Evolutionary conservation across 2,329 filamentous ascomycete species (phyloP).

Genomic region (Diplodia intermedia): DNA sequence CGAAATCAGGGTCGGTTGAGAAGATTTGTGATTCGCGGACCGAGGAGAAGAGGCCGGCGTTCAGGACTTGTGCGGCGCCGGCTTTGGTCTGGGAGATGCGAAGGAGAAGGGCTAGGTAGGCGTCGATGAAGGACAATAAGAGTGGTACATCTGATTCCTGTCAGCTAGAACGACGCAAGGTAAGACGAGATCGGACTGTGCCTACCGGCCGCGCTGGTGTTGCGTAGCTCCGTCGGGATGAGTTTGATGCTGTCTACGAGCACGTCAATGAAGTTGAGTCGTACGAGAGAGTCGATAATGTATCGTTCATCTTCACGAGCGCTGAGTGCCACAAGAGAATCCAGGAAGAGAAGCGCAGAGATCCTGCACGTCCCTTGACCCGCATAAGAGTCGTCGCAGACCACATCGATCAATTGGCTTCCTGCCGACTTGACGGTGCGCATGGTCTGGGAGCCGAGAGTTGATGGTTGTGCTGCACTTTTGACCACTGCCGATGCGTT

Average conservation of each 20-base stretch:
- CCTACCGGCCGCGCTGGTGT: constrained; percentile 43
- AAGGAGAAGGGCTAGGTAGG: constrained; percentile 81
- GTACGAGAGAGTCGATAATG: constrained; percentile 79
- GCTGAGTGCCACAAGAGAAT: constrained; percentile 76
- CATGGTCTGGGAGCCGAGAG: constrained; percentile 59
- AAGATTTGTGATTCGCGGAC: constrained; percentile 86
- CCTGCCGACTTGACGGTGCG: constrained; percentile 81
- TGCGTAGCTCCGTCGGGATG: constrained; percentile 70
- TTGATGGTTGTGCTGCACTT: constrained; percentile 39
- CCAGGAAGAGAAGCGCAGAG: constrained; percentile 83
- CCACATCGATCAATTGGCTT: constrained; percentile 79
- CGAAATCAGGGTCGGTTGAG: constrained; percentile 87
- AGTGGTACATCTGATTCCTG: constrained; percentile 58
- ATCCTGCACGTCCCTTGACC: constrained; percentile 83
- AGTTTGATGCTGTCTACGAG: constrained; percentile 85
- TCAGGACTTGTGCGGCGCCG: constrained; percentile 87
- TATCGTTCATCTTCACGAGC: constrained; percentile 73
- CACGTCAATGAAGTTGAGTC: constrained; percentile 89
- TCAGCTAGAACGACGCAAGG: background rate
- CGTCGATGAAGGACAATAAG: constrained; percentile 69
- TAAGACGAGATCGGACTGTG: background rate
- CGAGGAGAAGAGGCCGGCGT: constrained; percentile 84
- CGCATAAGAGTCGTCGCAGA: constrained; percentile 92
- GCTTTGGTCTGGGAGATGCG: constrained; percentile 81
- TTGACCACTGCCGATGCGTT: constrained; percentile 15